These are phyloP conservation scores for Fusarium circinatum DNA, from an alignment of 2,329 filamentous ascomycete genomes.

Conservation along the genomic window DNA sequence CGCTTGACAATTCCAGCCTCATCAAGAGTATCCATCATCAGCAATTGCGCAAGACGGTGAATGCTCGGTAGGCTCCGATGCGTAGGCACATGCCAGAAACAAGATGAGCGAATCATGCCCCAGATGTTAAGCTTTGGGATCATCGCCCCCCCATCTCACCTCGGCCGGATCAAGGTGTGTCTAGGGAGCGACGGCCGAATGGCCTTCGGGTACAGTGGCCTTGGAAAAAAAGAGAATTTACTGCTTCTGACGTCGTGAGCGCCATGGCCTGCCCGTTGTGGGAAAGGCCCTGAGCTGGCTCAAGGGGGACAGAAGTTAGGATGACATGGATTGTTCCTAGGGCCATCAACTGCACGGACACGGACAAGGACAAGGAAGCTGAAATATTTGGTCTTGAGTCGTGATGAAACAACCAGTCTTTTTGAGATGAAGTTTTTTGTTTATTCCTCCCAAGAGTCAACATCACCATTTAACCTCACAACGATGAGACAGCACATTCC, in stretches of 20 bases:
- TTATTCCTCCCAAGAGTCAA: background rate
- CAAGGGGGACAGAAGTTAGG: slow-evolving; percentile 37
- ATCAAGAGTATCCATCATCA: slow-evolving; percentile 15
- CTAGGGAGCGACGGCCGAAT: slow-evolving; percentile 18
- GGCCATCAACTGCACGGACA: slow-evolving; percentile 28
- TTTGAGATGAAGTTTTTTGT: background rate
- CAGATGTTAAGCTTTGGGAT: slow-evolving; percentile 34
- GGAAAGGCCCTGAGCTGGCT: slow-evolving; percentile 35
- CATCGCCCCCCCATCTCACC: slow-evolving; percentile 14
- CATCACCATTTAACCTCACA: background rate
- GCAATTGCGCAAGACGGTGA: slow-evolving; percentile 11
- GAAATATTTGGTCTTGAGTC: slow-evolving; percentile 20
- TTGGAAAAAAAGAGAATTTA: slow-evolving; percentile 4
- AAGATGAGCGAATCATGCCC: slow-evolving; percentile 25
- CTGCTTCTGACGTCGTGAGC: slow-evolving; percentile 38
- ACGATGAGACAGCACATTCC: background rate
- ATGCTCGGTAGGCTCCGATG: slow-evolving; percentile 33
- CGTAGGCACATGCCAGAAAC: slow-evolving; percentile 17
- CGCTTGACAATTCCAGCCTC: slow-evolving; percentile 26
- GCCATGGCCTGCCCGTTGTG: slow-evolving; percentile 36
- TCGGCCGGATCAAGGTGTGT: slow-evolving; percentile 32
- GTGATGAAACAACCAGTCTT: slow-evolving; percentile 15
- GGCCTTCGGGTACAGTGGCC: background rate
- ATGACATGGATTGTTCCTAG: slow-evolving; percentile 31
- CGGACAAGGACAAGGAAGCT: slow-evolving; percentile 31